Evolutionary conservation across 768 basidiomycete species (phyloP).

Genomic region (Russula vinacea): DNA sequence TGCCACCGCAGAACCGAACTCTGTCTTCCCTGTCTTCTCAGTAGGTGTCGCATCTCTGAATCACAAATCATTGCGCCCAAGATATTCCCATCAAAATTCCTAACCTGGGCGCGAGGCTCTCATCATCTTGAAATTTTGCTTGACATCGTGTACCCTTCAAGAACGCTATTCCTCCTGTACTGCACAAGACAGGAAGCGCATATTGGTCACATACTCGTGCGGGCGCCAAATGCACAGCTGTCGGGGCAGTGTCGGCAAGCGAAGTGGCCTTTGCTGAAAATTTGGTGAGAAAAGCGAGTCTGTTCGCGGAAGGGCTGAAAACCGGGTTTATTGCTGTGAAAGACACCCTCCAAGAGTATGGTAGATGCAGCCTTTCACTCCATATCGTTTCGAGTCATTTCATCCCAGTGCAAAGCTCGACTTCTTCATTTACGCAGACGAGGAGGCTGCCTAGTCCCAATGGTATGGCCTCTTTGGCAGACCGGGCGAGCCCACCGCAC

Average conservation of each 20-base stretch:
- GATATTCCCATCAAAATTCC: too few relatives aligned
- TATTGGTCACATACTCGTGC: constrained; percentile 38
- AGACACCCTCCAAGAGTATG: constrained; percentile 26
- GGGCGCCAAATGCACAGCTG: constrained; percentile 32
- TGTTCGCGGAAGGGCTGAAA: constrained; percentile 20
- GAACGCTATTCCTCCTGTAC: constrained; percentile 44
- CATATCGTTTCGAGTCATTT: constrained; percentile 6
- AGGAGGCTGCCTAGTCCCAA: constrained; percentile 7
- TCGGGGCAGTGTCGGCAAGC: too few relatives aligned
- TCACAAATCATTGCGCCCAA: too few relatives aligned
- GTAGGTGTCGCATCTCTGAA: too few relatives aligned
- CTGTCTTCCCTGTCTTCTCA: too few relatives aligned
- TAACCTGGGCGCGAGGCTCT: too few relatives aligned
- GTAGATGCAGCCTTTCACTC: constrained; percentile 30
- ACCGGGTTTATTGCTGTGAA: constrained; percentile 27
- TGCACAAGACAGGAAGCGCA: constrained; percentile 35
- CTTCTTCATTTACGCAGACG: constrained; percentile 22
- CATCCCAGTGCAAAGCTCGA: constrained; percentile 22
- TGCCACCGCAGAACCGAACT: too few relatives aligned
- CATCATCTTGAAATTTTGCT: too few relatives aligned
- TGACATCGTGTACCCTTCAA: constrained; percentile 36
- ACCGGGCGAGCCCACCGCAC: constrained; percentile 22
- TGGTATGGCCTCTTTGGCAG: constrained; percentile 24
- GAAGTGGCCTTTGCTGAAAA: constrained; percentile 19
- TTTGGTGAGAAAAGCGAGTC: constrained; percentile 14